Evolutionary conservation across 768 basidiomycete species (phyloP).

Genomic region (Harrya chromipes): DNA sequence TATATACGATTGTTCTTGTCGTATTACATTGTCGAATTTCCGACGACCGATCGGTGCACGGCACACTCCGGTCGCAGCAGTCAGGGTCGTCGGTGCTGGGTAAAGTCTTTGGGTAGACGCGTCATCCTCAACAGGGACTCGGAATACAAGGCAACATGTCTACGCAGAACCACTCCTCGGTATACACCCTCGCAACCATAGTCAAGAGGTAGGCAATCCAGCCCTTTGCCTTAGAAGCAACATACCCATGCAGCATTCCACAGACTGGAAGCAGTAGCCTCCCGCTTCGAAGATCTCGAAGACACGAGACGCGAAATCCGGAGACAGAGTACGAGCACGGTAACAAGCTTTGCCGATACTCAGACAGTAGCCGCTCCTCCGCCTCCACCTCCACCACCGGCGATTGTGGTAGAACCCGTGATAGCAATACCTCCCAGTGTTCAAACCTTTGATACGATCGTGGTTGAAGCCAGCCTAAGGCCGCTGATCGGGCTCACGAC

Average conservation of each 20-base stretch:
- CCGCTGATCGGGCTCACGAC: slow-evolving; percentile 72
- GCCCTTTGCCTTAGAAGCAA: slow-evolving; percentile 5
- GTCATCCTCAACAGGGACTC: neutral
- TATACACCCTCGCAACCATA: slow-evolving; percentile 76
- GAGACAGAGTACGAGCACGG: slow-evolving; percentile 32
- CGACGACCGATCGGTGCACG: neutral
- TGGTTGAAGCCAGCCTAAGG: slow-evolving; percentile 71
- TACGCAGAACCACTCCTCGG: slow-evolving; percentile 42
- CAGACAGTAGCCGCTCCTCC: slow-evolving; percentile 29
- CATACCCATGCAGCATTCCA: neutral
- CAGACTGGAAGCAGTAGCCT: slow-evolving; percentile 91
- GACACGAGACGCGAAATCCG: slow-evolving; percentile 29
- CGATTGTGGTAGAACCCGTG: slow-evolving; percentile 39
- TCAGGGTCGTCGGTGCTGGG: slow-evolving; percentile 1
- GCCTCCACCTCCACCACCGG: slow-evolving; percentile 35
- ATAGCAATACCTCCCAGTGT: slow-evolving; percentile 56
- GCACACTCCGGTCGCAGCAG: slow-evolving; percentile 21
- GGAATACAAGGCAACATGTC: slow-evolving; percentile 15
- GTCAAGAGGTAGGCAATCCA: slow-evolving; percentile 65
- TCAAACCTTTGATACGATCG: slow-evolving; percentile 65
- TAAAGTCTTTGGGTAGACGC: neutral
- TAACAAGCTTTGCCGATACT: slow-evolving; percentile 23
- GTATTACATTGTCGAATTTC: neutral
- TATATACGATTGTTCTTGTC: neutral
- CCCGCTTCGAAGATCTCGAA: slow-evolving; percentile 93